Conservation (phyloP, 1,139 yeast species). For the Sugiyamaella paludigena region DNA sequence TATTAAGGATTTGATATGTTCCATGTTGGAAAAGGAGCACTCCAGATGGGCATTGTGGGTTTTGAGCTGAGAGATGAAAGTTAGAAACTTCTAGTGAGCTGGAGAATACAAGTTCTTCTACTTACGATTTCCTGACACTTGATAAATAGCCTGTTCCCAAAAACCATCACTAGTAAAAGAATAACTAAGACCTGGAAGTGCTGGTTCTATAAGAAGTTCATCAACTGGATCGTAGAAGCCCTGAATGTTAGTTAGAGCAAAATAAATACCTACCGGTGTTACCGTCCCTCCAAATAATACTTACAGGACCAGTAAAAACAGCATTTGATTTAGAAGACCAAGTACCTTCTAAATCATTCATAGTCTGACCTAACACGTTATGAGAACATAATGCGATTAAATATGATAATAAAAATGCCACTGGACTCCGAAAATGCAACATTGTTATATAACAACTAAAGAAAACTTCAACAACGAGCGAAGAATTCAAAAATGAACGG, state of each 20-base stretch:
- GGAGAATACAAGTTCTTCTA: too few relatives aligned
- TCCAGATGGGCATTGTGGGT: slow-evolving; percentile 82
- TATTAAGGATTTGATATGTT: slow-evolving; percentile 55
- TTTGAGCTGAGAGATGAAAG: slow-evolving; percentile 40
- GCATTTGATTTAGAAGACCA: slow-evolving; percentile 94
- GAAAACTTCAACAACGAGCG: too few relatives aligned
- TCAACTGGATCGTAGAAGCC: slow-evolving; percentile 95
- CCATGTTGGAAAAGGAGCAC: slow-evolving; percentile 89
- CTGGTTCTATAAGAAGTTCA: slow-evolving; percentile 90
- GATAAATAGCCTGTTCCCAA: slow-evolving; percentile 86
- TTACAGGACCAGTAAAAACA: slow-evolving; percentile 86
- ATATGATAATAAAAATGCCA: too few relatives aligned
- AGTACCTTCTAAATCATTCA: slow-evolving; percentile 56
- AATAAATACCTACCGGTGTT: too few relatives aligned
- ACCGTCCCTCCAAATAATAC: slow-evolving; percentile 12
- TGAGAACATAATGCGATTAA: too few relatives aligned
- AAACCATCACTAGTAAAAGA: slow-evolving; percentile 90
- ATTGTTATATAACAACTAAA: too few relatives aligned
- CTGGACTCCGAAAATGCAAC: too few relatives aligned
- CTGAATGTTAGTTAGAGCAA: too few relatives aligned
- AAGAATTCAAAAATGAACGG: too few relatives aligned
- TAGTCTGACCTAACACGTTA: background rate
- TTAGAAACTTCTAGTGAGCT: too few relatives aligned
- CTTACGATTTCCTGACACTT: slow-evolving; percentile 60
- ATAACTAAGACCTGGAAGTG: slow-evolving; percentile 88